Evolutionary conservation across 495 filamentous ascomycete species (phyloP).

Genomic region (Parathielavia appendiculata): DNA sequence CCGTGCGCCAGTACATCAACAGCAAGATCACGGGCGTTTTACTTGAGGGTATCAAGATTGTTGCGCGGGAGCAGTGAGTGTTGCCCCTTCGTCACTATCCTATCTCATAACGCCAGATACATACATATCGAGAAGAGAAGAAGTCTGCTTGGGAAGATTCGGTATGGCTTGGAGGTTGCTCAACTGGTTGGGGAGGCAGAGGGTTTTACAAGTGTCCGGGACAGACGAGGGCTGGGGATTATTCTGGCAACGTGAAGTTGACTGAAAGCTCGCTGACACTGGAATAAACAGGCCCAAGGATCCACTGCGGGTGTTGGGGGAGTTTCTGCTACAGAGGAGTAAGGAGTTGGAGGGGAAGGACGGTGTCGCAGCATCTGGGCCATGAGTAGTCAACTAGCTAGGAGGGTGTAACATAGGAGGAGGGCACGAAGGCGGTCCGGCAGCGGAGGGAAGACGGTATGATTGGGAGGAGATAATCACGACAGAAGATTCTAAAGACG

Average conservation of each 20-base stretch:
- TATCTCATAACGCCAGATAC: too few relatives aligned
- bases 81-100: neutral
- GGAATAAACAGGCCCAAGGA: constrained; percentile 59
- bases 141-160: too few relatives aligned
- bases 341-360: constrained; percentile 57
- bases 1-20: constrained; percentile 85
- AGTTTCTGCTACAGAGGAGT: constrained; percentile 78
- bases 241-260: neutral
- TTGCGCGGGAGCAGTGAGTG: constrained; percentile 78
- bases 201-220: too few relatives aligned
- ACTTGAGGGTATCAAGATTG: constrained; percentile 85
- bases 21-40: constrained; percentile 77
- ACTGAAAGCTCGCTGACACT: neutral
- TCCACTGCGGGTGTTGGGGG: constrained; percentile 77
- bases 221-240: too few relatives aligned
- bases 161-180: too few relatives aligned
- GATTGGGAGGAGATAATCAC: constrained; percentile 14
- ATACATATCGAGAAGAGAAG: too few relatives aligned
- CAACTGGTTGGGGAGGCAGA: too few relatives aligned
- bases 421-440: too few relatives aligned
- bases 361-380: neutral
- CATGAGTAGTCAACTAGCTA: neutral
- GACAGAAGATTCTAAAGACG: neutral
- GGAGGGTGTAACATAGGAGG: too few relatives aligned
- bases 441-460: too few relatives aligned